These are phyloP conservation scores for Pythium guiyangense DNA, from an alignment of 352 stramenopile genomes.

Conservation along the genomic window DNA sequence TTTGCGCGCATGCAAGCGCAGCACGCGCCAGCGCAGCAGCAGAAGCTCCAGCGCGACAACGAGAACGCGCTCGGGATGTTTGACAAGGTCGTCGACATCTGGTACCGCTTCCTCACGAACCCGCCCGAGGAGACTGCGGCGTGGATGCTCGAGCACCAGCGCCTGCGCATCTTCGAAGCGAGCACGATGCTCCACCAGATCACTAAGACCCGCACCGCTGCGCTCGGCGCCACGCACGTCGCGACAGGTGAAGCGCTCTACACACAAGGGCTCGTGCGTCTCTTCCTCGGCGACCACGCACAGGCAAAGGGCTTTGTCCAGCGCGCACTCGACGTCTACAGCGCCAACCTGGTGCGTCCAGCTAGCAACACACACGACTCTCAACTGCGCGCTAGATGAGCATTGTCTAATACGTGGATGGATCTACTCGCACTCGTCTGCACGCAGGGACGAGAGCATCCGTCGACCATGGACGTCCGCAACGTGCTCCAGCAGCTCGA, in stretches of 20 bases:
- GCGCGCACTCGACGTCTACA: conserved; percentile 53
- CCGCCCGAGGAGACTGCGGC: conserved; percentile 53
- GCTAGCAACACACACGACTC: neutral
- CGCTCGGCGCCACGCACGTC: conserved; percentile 43
- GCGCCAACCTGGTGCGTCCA: conserved; percentile 37
- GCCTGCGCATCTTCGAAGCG: conserved; percentile 50
- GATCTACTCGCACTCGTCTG: neutral
- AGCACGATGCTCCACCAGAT: conserved; percentile 59
- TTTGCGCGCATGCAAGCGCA: conserved; percentile 31
- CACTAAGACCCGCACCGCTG: conserved; percentile 25
- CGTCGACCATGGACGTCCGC: conserved; percentile 50
- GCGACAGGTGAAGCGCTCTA: conserved; percentile 58
- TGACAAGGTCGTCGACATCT: conserved; percentile 79
- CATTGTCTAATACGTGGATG: neutral
- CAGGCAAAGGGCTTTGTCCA: conserved; percentile 48
- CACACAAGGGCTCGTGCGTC: conserved; percentile 46
- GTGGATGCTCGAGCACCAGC: conserved; percentile 62
- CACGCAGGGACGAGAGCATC: conserved; percentile 41
- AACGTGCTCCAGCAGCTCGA: conserved; percentile 49
- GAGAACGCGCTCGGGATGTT: conserved; percentile 65
- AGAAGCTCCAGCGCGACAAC: conserved; percentile 13
- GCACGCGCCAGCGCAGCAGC: conserved; percentile 14
- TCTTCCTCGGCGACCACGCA: conserved; percentile 45
- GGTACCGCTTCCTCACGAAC: conserved; percentile 72
- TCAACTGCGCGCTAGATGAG: neutral